Percentiles rank a stretch among this genome's conserved stretches.
These are phyloP conservation scores for Penicillium fimorum DNA, from an alignment of 495 filamentous ascomycete species.

Conservation along the genomic window DNA sequence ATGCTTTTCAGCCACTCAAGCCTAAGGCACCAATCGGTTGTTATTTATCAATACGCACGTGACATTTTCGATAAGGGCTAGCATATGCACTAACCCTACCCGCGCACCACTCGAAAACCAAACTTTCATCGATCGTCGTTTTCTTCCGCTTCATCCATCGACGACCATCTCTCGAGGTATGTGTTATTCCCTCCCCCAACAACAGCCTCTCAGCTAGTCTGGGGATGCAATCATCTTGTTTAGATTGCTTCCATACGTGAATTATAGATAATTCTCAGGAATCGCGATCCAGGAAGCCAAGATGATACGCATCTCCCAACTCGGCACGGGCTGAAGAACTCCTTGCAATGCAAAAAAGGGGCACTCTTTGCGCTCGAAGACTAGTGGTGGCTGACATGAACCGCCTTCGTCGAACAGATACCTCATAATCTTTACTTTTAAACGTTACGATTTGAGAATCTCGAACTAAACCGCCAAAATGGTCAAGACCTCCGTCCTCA, in stretches of 20 bases:
- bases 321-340: conserved; percentile 88
- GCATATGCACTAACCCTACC: conserved; percentile 25
- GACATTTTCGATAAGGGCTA: conserved; percentile 32
- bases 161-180: conserved; percentile 46
- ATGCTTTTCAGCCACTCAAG: conserved; percentile 6
- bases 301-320: conserved; percentile 74
- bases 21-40: conserved; percentile 24
- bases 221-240: conserved; percentile 46
- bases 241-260: conserved; percentile 8
- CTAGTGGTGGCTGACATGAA: conserved; percentile 77
- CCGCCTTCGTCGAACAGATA: conserved; percentile 57
- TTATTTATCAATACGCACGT: conserved; percentile 26
- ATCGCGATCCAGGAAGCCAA: conserved; percentile 15
- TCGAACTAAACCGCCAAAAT: conserved; percentile 72
- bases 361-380: conserved; percentile 91
- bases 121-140: conserved; percentile 14
- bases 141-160: conserved; percentile 25
- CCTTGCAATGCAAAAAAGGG: conserved; percentile 64
- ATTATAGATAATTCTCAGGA: conserved; percentile 15
- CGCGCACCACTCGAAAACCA: conserved; percentile 36
- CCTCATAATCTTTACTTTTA: conserved; percentile 59
- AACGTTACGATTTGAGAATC: conserved; percentile 77
- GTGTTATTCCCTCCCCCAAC: conserved; percentile 31
- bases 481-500: conserved; percentile 97
- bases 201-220: conserved; percentile 51